These are phyloP conservation scores for Aspergillus heteromorphus DNA, from an alignment of 495 filamentous ascomycete genomes.

Conservation along the genomic window DNA sequence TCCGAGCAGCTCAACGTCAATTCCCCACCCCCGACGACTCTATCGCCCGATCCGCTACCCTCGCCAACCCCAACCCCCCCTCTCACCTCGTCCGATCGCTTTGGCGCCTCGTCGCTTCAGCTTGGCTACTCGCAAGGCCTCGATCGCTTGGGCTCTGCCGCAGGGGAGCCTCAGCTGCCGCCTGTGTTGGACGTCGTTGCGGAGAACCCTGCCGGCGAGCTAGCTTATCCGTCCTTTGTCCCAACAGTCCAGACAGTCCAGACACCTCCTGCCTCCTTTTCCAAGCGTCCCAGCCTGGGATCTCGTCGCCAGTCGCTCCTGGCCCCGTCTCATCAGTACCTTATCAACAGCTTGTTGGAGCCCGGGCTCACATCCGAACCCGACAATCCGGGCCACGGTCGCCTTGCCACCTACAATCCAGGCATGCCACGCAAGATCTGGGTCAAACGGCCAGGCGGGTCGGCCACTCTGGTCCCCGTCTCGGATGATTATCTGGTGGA, in stretches of 20 bases:
- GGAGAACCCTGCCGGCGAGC: conserved; percentile 19
- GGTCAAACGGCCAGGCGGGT: conserved; percentile 81
- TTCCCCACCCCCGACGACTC: conserved; percentile 12
- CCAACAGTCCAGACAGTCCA: conserved; percentile 2
- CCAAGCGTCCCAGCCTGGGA: conserved; percentile 40
- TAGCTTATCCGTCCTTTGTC: conserved; percentile 15
- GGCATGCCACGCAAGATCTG: conserved; percentile 74
- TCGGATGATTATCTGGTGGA: conserved; percentile 88
- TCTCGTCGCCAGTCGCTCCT: conserved; percentile 48
- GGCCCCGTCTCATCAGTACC: conserved; percentile 37
- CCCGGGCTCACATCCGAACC: conserved; percentile 21
- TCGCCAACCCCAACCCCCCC: conserved; percentile 21
- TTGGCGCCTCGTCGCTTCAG: conserved; percentile 9
- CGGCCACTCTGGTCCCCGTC: conserved; percentile 81
- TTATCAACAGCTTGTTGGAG: conserved; percentile 40
- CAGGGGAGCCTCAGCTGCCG: conserved; percentile 24
- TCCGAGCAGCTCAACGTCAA: conserved; percentile 8
- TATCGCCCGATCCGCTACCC: conserved; percentile 7
- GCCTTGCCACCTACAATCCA: conserved; percentile 14
- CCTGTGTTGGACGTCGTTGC: conserved; percentile 30
- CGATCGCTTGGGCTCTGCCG: conserved; percentile 9
- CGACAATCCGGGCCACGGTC: conserved; percentile 19
- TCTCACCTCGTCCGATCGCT: conserved; percentile 13
- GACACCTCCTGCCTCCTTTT: conserved; percentile 11
- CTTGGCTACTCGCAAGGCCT: conserved; percentile 18